phyloP scores from a whole-genome alignment of 2,329 filamentous ascomycete species.

The Zasmidium citrigriseum region DNA sequence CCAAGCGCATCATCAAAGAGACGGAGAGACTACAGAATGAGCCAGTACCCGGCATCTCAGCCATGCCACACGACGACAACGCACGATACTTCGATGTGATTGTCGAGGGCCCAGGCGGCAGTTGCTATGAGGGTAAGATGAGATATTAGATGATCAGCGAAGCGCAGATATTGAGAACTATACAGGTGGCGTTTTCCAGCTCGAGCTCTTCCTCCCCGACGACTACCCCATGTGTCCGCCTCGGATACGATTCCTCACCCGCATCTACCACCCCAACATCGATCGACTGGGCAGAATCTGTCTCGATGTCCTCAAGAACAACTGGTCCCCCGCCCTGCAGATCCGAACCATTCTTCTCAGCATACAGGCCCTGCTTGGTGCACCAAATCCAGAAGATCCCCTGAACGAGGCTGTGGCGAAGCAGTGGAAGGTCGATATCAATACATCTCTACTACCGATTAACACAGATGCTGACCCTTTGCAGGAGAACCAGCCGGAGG shows the following conservation, averaged over 20 bases:
- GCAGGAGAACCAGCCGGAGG: conserved; percentile 80
- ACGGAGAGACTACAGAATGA: conserved; percentile 96
- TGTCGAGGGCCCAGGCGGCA: conserved; percentile 88
- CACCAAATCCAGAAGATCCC: conserved; percentile 97
- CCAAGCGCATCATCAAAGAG: conserved; percentile 98
- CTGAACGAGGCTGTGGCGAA: conserved; percentile 96
- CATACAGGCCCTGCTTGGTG: conserved; percentile 93
- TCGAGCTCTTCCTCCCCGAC: conserved; percentile 95
- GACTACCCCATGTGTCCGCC: conserved; percentile 99
- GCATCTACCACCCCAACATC: conserved; percentile 99
- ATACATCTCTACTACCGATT: neutral
- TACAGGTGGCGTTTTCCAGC: conserved; percentile 82
- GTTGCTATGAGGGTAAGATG: conserved; percentile 83
- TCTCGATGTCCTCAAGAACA: conserved; percentile 95
- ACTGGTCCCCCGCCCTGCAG: conserved; percentile 97
- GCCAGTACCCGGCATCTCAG: conserved; percentile 94
- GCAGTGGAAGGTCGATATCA: conserved; percentile 70
- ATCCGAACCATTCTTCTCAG: conserved; percentile 98
- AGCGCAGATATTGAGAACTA: neutral
- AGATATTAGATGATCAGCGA: neutral
- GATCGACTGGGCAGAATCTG: conserved; percentile 97
- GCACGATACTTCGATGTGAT: conserved; percentile 97
- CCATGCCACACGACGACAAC: conserved; percentile 94
- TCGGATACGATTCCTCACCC: conserved; percentile 97
- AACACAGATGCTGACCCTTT: conserved; percentile 12